Evolutionary conservation across 805 yeast genomes (phyloP), one percentile per base, ranked within the genome.

Genomic region (Nakazawaea laoshanensis): DNA sequence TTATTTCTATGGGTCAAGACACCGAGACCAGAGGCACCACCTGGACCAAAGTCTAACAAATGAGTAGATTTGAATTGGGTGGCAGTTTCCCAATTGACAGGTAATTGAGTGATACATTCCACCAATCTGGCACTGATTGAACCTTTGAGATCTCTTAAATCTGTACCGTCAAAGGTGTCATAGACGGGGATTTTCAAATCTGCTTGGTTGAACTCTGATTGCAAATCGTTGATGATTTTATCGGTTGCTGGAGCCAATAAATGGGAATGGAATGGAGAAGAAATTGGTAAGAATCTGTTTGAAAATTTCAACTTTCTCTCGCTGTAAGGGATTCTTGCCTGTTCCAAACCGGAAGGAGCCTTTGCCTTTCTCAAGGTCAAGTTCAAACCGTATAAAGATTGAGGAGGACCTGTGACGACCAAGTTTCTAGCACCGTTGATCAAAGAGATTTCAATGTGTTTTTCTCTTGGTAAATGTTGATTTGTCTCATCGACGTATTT

Each of bases 381-480:
- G 62, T 88, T 88, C 50, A 92, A 73, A 68, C 99, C 99, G 50
- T 89, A 92, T 41, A 92, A 67, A 3, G 97, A 87, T 70, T 88
- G 95, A 37, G 99, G 97, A 30, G 97, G 98, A 57, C 99, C 99
- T 15, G 94, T 75, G 30, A 89, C 87, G 37, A 92, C 98, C 63
- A 87, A 70, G 60, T 87, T 85, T 65, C 95, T 76, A 30, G 95
- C 95, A 57, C 98, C 98, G 55, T 92, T 92, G 47, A 88, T 70
- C 55, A 92, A 74, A 27, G 97, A 87, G 43, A 92, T 78, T 40
- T 79, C 84, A 50, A 92, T 80, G 53, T 86, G 95, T 61, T 85
- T 86, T 49, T 85, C 95, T 33, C 67, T 63, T 46, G 98, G 96
- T 63, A 92, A 73, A 63, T 88, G 97, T 53, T 81, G 75, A 64